phyloP scores from a whole-genome alignment of 305 asterid species.

The Fraxinus platypoda region DNA sequence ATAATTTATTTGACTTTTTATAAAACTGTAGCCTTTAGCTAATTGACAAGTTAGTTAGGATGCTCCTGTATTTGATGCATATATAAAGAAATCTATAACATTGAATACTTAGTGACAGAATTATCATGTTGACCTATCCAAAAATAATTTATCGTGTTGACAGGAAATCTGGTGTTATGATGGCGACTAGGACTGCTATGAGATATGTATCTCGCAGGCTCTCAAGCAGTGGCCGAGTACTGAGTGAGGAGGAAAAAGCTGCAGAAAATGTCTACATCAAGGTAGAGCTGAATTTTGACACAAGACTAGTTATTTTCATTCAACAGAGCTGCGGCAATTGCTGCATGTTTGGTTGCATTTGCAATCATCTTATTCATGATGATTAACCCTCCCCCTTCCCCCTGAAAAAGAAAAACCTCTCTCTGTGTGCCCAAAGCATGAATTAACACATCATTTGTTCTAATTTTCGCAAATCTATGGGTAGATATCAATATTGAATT shows the following conservation, averaged over 20 bases:
- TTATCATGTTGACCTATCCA: not conserved
- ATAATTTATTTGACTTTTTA: not conserved
- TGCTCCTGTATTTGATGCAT: constrained; percentile 1
- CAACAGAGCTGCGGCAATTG: not conserved
- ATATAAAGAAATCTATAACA: not conserved
- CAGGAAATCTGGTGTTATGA: constrained; percentile 35
- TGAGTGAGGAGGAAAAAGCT: constrained; percentile 90
- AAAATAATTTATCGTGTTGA: not conserved
- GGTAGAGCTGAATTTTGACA: constrained; percentile 35
- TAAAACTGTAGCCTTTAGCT: not conserved
- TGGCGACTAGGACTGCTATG: constrained; percentile 59
- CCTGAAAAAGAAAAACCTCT: not conserved
- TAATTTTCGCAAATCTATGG: not conserved
- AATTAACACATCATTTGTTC: not conserved
- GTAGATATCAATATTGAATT: not conserved
- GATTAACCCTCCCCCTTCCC: not conserved
- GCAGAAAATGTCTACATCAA: constrained; percentile 88
- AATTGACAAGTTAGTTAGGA: not conserved
- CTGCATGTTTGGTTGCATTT: not conserved
- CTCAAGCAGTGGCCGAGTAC: constrained; percentile 58
- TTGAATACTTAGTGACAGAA: constrained; percentile 8
- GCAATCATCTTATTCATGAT: not conserved
- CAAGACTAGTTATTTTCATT: not conserved
- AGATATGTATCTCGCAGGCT: constrained; percentile 57
- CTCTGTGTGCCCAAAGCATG: not conserved